These are phyloP conservation scores for Prillingera fragicola DNA, from an alignment of 1,284 basidiomycete genomes.

Conservation along the genomic window DNA sequence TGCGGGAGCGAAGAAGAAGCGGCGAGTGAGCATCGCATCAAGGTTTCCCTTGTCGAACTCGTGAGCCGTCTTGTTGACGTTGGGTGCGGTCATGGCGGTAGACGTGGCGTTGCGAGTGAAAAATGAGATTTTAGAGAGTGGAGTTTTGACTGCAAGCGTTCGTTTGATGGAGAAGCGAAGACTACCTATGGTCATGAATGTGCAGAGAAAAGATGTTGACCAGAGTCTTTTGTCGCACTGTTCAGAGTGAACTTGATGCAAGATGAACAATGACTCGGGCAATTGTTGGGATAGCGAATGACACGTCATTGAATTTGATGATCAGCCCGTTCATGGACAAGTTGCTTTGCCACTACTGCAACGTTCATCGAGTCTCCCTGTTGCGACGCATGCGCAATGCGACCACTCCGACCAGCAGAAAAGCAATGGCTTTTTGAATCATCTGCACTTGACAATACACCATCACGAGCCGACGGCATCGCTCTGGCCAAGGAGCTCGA, in stretches of 20 bases:
- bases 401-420: slow-evolving; percentile 23
- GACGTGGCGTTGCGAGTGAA: neutral
- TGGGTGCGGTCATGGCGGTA: slow-evolving; percentile 19
- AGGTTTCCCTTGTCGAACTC: slow-evolving; percentile 82
- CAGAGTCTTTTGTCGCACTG: too few species aligned
- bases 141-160: slow-evolving; percentile 4
- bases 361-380: too few species aligned
- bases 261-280: too few species aligned
- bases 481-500: slow-evolving; percentile 27
- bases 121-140: slow-evolving; percentile 1
- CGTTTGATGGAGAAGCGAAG: slow-evolving; percentile 13
- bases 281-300: too few species aligned
- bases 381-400: too few species aligned
- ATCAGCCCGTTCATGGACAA: too few species aligned
- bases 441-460: slow-evolving; percentile 24
- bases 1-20: slow-evolving; percentile 97
- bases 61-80: slow-evolving; percentile 77
- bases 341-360: too few species aligned
- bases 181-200: too few species aligned
- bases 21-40: slow-evolving; percentile 78
- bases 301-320: too few species aligned
- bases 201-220: neutral
- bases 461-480: slow-evolving; percentile 29
- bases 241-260: too few species aligned
- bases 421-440: slow-evolving; percentile 37